These are phyloP conservation scores for Thielaviopsis musarum DNA, from an alignment of 2,329 filamentous ascomycete genomes.

Conservation along the genomic window DNA sequence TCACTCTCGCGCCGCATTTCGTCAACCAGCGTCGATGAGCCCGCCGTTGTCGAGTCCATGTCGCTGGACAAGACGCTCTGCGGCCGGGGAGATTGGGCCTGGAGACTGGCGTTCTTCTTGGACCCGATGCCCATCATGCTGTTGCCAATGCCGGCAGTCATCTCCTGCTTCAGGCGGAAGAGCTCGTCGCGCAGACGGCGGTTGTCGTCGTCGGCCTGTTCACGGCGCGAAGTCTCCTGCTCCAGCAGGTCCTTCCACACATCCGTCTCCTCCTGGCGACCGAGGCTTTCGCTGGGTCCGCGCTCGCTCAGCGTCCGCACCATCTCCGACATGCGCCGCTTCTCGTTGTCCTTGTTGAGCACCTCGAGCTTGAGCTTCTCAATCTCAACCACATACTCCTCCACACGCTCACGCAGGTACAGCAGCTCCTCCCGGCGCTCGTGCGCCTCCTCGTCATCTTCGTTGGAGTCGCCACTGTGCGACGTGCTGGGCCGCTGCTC, in stretches of 20 bases:
- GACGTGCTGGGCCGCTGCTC: slow-evolving; percentile 43
- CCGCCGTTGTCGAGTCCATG: slow-evolving; percentile 29
- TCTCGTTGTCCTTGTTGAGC: slow-evolving; percentile 66
- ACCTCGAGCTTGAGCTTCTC: slow-evolving; percentile 67
- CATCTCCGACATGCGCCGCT: slow-evolving; percentile 69
- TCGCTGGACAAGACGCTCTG: slow-evolving; percentile 33
- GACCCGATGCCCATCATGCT: slow-evolving; percentile 49
- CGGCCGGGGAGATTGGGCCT: slow-evolving; percentile 29
- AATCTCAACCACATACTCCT: slow-evolving; percentile 69
- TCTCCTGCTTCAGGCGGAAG: slow-evolving; percentile 50
- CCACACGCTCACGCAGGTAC: slow-evolving; percentile 69
- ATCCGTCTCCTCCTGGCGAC: slow-evolving; percentile 49
- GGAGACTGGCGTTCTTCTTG: slow-evolving; percentile 31
- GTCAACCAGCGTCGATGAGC: slow-evolving; percentile 54
- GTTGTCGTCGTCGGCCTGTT: slow-evolving; percentile 83
- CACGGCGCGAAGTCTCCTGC: slow-evolving; percentile 73
- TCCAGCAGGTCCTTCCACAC: slow-evolving; percentile 94
- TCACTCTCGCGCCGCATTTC: slow-evolving; percentile 54
- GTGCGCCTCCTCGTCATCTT: slow-evolving; percentile 43
- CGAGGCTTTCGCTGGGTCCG: slow-evolving; percentile 31
- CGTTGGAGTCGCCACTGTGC: slow-evolving; percentile 36
- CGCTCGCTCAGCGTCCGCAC: slow-evolving; percentile 39
- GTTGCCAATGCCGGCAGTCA: slow-evolving; percentile 20
- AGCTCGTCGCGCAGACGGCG: slow-evolving; percentile 70
- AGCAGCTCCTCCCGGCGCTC: slow-evolving; percentile 74